Evolutionary conservation across 768 basidiomycete species (phyloP), one percentile per base, ranked within the genome.

Genomic region (Pisolithus sp.): DNA sequence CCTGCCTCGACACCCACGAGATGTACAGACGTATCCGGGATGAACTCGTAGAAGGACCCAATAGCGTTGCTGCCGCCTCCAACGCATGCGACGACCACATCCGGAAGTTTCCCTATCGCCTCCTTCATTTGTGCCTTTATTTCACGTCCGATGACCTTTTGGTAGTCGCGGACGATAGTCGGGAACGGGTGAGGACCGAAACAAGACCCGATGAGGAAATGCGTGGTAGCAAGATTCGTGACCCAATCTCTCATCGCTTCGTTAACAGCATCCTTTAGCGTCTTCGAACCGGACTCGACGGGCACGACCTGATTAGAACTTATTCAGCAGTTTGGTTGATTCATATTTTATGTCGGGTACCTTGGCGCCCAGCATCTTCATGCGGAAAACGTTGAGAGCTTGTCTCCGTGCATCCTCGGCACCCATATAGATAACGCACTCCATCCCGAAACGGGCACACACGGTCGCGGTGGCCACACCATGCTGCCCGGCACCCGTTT

Each of bases 131-230:
- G 96, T n/a, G 72, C 71, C 70, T 93, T 98, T 73, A 98, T 97
- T 71, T 99, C 96, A 64, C 85, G 74, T 3, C 95, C 87, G 58
- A 99, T 99, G 36, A 98, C 81, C 58, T 85, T 83, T 66, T 99
- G 96, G 80, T 94, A 98, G 69, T 99, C 96, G 44, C 96, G 86
- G 40, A 99, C 96, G 52, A 99, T 91, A 20, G 96, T 98, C 2
- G 96, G 96, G 83, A 99, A 98, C 2, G 96, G 96, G 68, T 97
- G 94, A 3, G 96, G 96, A 15, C 96, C 96, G 58, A 99, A 97
- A 40, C 84, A 91, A 15, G 94, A 97, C 28, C 96, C 96, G 56
- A 99, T 91, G 57, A 97, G 82, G 71, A 98, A 99, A 71, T 98
- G 93, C 1, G 95, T 98, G 5, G 76, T 91, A 12, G 91, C 75